Evolutionary conservation across 176 grass and related monocot genomes (phyloP).

Genomic region (Pontederia crassipes): DNA sequence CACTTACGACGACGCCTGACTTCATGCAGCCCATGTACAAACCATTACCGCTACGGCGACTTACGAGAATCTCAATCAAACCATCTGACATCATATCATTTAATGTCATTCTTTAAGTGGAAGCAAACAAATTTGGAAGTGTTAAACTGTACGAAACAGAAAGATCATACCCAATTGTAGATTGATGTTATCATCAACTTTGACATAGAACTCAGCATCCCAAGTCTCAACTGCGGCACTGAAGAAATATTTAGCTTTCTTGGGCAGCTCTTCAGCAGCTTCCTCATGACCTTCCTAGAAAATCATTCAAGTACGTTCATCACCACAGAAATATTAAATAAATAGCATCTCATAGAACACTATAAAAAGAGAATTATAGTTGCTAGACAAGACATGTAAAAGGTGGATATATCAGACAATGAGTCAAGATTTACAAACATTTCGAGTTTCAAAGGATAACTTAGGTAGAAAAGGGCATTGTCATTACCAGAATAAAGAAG

Average conservation of each 20-base stretch:
- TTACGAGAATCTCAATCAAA: conserved; percentile 90
- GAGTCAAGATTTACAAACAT: neutral
- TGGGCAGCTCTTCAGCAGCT: conserved; percentile 78
- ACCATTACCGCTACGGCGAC: conserved; percentile 38
- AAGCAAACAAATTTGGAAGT: conserved; percentile 4
- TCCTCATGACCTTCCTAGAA: conserved; percentile 93
- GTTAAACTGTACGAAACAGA: neutral
- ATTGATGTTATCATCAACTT: conserved; percentile 93
- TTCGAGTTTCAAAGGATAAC: neutral
- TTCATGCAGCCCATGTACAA: conserved; percentile 99
- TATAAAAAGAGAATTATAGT: too few relatives aligned
- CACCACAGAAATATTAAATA: neutral
- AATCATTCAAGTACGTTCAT: neutral
- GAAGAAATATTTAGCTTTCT: conserved; percentile 94
- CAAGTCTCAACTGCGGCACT: conserved; percentile 77
- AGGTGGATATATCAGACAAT: neutral
- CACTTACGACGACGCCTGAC: conserved; percentile 71
- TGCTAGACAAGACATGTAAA: too few relatives aligned
- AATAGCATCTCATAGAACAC: too few relatives aligned
- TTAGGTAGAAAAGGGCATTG: neutral
- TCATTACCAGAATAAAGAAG: conserved; percentile 92
- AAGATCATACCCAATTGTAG: conserved; percentile 51
- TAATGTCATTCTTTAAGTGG: conserved; percentile 1
- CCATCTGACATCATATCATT: conserved; percentile 33
- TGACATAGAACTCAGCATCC: conserved; percentile 93